phyloP scores from a whole-genome alignment of 805 yeast genomes.

The Yarrowia sp. region DNA sequence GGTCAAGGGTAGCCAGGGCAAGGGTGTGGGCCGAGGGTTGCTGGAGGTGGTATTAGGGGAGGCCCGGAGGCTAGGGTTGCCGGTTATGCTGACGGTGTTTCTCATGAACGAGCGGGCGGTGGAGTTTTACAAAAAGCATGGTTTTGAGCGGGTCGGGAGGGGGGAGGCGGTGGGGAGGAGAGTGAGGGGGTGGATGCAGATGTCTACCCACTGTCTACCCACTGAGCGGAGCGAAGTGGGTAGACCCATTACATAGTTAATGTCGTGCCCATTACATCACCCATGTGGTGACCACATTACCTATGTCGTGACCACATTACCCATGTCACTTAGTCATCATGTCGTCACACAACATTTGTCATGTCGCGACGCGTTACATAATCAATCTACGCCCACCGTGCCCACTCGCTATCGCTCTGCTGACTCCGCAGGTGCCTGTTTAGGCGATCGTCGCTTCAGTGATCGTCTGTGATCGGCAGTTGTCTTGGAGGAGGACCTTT shows the following conservation, averaged over 20 bases:
- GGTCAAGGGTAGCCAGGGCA: slow-evolving; percentile 39
- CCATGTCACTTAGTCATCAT: neutral
- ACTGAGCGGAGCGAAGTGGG: too few relatives aligned
- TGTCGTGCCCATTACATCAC: too few relatives aligned
- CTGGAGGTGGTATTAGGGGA: slow-evolving; percentile 41
- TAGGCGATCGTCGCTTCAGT: neutral
- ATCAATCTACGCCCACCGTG: neutral
- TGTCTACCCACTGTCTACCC: slow-evolving; percentile 3
- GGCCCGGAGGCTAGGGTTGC: neutral
- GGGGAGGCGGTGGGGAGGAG: slow-evolving; percentile 1
- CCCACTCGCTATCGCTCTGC: neutral
- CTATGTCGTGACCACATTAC: too few relatives aligned
- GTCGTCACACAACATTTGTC: neutral
- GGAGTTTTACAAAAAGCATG: slow-evolving; percentile 43
- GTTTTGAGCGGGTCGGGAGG: slow-evolving; percentile 40
- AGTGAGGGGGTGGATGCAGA: slow-evolving; percentile 38
- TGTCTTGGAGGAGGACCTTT: neutral
- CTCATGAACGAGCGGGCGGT: slow-evolving; percentile 44
- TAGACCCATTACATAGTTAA: too few relatives aligned
- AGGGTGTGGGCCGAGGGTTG: slow-evolving; percentile 44
- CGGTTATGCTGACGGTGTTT: slow-evolving; percentile 45
- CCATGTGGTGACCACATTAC: too few relatives aligned
- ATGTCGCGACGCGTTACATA: neutral
- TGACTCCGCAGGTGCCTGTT: neutral
- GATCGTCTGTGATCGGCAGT: neutral